These are phyloP conservation scores for Solanum medicagineum DNA, from an alignment of 257 asterid genomes.

Conservation along the genomic window DNA sequence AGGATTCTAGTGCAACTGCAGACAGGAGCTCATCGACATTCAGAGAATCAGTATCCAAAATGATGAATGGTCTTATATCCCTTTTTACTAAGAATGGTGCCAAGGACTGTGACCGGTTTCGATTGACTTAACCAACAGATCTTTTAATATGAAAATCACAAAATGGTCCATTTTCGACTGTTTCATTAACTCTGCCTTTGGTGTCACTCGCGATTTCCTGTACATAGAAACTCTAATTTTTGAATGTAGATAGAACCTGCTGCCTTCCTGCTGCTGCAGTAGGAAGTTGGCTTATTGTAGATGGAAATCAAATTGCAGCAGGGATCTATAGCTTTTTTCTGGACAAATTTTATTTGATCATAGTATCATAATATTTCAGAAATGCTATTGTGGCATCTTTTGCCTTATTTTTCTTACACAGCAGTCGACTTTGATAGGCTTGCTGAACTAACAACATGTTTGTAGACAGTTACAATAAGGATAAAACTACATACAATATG, in stretches of 20 bases:
- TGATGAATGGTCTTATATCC: conserved; percentile 32
- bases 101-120: conserved; percentile 35
- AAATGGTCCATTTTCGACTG: neutral
- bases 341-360: neutral
- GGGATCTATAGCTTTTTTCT: neutral
- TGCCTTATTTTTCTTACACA: neutral
- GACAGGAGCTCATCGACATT: conserved; percentile 5
- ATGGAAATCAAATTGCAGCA: neutral
- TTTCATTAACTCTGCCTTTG: neutral
- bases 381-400: neutral
- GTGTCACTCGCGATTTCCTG: neutral
- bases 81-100: conserved; percentile 32
- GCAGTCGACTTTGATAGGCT: too few species aligned
- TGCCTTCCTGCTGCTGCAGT: neutral
- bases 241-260: neutral
- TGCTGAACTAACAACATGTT: neutral
- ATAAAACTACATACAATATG: neutral
- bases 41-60: conserved; percentile 13
- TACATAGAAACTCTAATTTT: neutral
- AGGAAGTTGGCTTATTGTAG: neutral
- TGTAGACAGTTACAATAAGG: neutral
- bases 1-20: conserved; percentile 1
- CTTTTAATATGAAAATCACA: neutral
- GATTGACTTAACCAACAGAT: neutral
- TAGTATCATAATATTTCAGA: neutral